Conservation (phyloP, 345 rosid species). For the Aurinia saxatilis region DNA sequence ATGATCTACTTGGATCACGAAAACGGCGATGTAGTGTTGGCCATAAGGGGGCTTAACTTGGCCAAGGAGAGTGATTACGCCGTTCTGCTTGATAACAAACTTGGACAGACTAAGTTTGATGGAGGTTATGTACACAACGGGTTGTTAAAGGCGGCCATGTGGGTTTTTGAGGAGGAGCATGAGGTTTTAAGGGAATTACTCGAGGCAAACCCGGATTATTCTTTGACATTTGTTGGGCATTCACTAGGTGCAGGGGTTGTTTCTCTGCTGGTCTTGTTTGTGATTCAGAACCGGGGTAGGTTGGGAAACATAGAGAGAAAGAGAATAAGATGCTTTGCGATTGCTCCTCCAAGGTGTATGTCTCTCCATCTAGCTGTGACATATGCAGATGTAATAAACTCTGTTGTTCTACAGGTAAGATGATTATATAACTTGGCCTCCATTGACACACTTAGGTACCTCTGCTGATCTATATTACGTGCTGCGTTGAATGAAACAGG, state of each 20-base stretch:
- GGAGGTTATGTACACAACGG: conserved; percentile 97
- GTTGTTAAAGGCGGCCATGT: conserved; percentile 67
- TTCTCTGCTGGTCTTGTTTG: conserved; percentile 55
- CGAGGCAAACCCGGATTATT: conserved; percentile 54
- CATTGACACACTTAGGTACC: not conserved
- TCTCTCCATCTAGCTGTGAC: conserved; percentile 88
- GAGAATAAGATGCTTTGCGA: conserved; percentile 71
- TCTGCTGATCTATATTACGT: conserved; percentile 6
- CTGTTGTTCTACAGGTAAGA: conserved; percentile 81
- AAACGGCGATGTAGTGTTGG: conserved; percentile 51
- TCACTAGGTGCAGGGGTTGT: conserved; percentile 87
- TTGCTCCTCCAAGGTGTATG: conserved; percentile 91
- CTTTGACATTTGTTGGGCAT: conserved; percentile 83
- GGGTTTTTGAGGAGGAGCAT: conserved; percentile 67
- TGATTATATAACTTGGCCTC: not conserved
- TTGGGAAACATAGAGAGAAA: conserved; percentile 71
- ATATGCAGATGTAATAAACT: conserved; percentile 79
- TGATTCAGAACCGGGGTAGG: conserved; percentile 48
- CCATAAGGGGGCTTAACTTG: conserved; percentile 75
- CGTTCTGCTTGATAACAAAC: conserved; percentile 75
- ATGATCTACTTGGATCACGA: conserved; percentile 76
- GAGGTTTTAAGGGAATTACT: conserved; percentile 51
- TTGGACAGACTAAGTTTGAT: conserved; percentile 80
- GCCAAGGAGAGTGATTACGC: conserved; percentile 86
- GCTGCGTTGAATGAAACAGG: conserved; percentile 40